These are phyloP conservation scores for Podospora australis DNA, from an alignment of 495 filamentous ascomycete genomes.

Conservation along the genomic window DNA sequence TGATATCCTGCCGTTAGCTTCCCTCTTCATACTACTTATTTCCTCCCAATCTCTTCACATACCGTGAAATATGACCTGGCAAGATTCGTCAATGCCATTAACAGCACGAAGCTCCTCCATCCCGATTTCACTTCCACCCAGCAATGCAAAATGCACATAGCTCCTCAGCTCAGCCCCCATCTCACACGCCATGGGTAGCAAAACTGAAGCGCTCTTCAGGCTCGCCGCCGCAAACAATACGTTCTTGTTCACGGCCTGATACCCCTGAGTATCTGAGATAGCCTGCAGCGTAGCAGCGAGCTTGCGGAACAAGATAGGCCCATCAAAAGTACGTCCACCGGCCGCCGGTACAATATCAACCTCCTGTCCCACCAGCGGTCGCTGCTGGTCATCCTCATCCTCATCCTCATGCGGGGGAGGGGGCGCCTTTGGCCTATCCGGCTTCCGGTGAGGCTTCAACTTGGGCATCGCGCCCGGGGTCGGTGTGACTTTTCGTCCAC, in stretches of 20 bases:
- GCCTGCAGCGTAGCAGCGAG: constrained; percentile 34
- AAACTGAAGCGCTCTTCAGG: constrained; percentile 45
- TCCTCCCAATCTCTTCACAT: not conserved
- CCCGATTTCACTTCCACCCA: constrained; percentile 48
- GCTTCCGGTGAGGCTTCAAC: constrained; percentile 13
- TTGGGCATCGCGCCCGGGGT: constrained; percentile 17
- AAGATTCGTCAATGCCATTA: constrained; percentile 51
- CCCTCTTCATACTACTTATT: not conserved
- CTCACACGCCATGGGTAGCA: constrained; percentile 56
- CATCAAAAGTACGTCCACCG: constrained; percentile 27
- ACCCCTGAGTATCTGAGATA: constrained; percentile 32
- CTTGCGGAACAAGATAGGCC: constrained; percentile 31
- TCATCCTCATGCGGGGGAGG: not conserved
- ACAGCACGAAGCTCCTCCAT: constrained; percentile 46
- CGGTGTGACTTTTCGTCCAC: no score
- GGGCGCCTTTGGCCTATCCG: not conserved
- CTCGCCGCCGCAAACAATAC: constrained; percentile 53
- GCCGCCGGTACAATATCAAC: no score
- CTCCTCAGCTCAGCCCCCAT: constrained; percentile 52
- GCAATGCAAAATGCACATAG: constrained; percentile 53
- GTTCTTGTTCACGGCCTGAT: constrained; percentile 41
- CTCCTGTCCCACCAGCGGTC: no score
- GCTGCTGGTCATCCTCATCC: no score
- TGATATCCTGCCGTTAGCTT: constrained; percentile 14
- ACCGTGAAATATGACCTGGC: constrained; percentile 53